These are phyloP conservation scores for Aureobasidium sp. DNA, from an alignment of 2,329 filamentous ascomycete genomes.

Conservation along the genomic window DNA sequence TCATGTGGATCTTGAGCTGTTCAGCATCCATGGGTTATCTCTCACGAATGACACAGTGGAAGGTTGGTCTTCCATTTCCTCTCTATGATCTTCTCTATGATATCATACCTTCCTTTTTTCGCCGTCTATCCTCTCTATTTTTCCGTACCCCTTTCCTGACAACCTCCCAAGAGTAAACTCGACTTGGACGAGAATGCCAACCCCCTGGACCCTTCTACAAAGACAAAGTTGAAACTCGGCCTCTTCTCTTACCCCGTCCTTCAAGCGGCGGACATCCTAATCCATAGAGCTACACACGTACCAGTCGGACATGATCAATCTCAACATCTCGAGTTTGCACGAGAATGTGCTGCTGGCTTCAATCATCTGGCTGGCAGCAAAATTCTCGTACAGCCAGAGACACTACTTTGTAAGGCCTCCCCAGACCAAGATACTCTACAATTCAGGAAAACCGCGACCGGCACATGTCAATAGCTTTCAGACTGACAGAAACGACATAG, in stretches of 20 bases:
- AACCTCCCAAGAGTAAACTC: conserved; percentile 55
- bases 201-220: conserved; percentile 46
- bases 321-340: conserved; percentile 89
- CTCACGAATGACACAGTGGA: conserved; percentile 99
- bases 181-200: conserved; percentile 53
- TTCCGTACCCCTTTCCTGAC: neutral
- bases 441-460: neutral
- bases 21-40: conserved; percentile 87
- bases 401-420: conserved; percentile 57
- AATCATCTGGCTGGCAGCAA: conserved; percentile 61
- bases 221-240: conserved; percentile 67
- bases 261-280: conserved; percentile 23
- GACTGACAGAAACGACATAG: conserved; percentile 33
- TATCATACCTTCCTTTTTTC: neutral
- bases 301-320: conserved; percentile 93
- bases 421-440: neutral
- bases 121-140: neutral
- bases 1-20: conserved; percentile 97
- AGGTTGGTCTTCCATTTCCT: conserved; percentile 49
- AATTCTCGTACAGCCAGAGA: conserved; percentile 60
- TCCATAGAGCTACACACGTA: conserved; percentile 86
- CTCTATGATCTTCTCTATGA: neutral
- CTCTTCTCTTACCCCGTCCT: conserved; percentile 94
- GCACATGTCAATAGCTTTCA: too few species aligned
- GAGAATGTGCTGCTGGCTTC: conserved; percentile 80